Evolutionary conservation across 176 grass and related monocot species (phyloP).

Genomic region (Olyra latifolia): DNA sequence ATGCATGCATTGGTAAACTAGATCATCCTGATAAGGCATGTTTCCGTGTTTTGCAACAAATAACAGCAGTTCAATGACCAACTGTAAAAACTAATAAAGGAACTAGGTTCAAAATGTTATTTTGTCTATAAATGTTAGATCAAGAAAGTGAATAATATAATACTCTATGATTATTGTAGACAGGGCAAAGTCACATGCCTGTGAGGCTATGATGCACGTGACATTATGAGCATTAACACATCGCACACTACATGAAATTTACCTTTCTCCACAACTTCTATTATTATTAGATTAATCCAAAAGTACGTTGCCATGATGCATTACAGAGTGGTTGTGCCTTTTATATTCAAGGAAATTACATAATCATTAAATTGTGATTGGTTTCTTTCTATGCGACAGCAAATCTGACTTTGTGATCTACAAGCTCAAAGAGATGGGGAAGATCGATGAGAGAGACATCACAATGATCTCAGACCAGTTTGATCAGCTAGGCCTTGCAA

Average conservation of each 20-base stretch:
- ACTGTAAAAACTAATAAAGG: background rate
- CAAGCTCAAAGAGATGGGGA: conserved; percentile 75
- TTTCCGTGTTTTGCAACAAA: background rate
- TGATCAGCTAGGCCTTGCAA: conserved; percentile 47
- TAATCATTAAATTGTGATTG: conserved; percentile 8
- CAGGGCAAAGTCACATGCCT: background rate
- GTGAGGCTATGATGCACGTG: background rate
- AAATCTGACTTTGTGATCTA: conserved; percentile 77
- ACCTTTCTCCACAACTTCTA: background rate
- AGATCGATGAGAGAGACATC: conserved; percentile 59
- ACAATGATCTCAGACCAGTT: conserved; percentile 60
- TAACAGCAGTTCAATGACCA: background rate
- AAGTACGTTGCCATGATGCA: background rate
- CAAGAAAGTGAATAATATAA: background rate
- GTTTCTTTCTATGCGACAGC: conserved; percentile 48
- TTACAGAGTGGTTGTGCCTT: conserved; percentile 1
- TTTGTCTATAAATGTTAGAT: background rate
- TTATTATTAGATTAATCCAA: background rate
- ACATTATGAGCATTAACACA: conserved; percentile 22
- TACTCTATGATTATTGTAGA: background rate
- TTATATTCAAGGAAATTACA: conserved; percentile 7
- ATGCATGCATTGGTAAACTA: background rate
- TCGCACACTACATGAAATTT: background rate
- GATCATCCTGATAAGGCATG: background rate
- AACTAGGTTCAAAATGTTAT: background rate